Base-by-base conservation (phyloP, 331 rosid species). In the Arachis monticola region DNA sequence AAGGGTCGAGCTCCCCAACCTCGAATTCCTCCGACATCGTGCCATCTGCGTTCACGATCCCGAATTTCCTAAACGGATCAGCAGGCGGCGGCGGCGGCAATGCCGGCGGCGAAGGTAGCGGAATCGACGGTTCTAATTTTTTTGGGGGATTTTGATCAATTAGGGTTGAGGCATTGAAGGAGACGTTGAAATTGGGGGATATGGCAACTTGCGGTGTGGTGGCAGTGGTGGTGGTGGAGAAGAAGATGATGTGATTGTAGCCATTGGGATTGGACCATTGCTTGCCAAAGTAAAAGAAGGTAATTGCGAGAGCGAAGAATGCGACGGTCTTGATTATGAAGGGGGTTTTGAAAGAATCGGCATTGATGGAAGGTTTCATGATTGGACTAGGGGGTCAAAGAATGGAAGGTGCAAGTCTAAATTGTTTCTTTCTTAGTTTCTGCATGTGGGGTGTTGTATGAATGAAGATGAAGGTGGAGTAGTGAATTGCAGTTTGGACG, bases 11-110 rank as follows among this genome's bases (percentile, higher is more conserved):
- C 27, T 86, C 84, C 10, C 99, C 97, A 10, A 95, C 82, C 83
- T 92, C 97, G 77, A 95, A 95, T 1, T 88, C 87, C 17, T 90
- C 92, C 6, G 97, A 84, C 99, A 95, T 95, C 6, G 90, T 86
- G 52, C 99, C 99, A 9, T 95, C 82, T 68, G 90, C 93, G 48
- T 81, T 86, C 8, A 95, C 87, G 58, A 95, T 81, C 65, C 99
- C 99, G 66, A 85, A 88, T 64, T 85, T 79, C 84, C 69, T 82
- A 8, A 87, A 14, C 46, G 59, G 13, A n/a, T 51, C 78, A 46
- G 27, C 71, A 10, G 83, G 17, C 6, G 83, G 78, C 0, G 85
- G 81, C n/a, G 84, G 84, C 0, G 83, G 40, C 5, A 35, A 35
- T 35, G 40, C 5, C 48, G 48, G 81, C 0, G 89, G 79, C 0